Percentiles rank a stretch among this genome's conserved stretches.
Evolutionary conservation across 148 eudicot species (phyloP).

Genomic region (Arctostaphylos glauca): DNA sequence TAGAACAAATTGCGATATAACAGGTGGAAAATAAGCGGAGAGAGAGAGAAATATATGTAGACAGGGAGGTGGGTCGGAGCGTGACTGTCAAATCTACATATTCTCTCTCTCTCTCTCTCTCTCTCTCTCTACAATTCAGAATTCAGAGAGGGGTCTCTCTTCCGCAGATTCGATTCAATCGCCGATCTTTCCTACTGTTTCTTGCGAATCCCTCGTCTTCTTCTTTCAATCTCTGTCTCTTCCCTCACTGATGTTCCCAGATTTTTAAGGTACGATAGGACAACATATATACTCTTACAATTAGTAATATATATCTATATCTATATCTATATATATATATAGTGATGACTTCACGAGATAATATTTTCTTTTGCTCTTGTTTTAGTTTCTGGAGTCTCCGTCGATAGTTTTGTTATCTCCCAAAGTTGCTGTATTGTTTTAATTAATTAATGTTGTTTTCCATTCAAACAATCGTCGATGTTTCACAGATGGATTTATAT

Average conservation of each 20-base stretch:
- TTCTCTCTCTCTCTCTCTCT: constrained; percentile 38
- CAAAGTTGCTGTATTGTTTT: not conserved
- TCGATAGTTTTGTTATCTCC: constrained; percentile 1
- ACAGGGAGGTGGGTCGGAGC: constrained; percentile 40
- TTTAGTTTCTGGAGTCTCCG: not conserved
- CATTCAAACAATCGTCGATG: not conserved
- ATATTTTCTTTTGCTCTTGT: constrained; percentile 1
- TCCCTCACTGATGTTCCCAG: constrained; percentile 42
- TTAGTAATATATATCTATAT: not conserved
- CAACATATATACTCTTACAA: not conserved
- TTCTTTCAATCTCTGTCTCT: constrained; percentile 25
- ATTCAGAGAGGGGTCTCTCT: constrained; percentile 19
- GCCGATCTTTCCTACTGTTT: constrained; percentile 40
- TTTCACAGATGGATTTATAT: not conserved
- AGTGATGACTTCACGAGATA: not conserved
- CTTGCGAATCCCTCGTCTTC: constrained; percentile 22
- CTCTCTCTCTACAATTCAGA: constrained; percentile 22
- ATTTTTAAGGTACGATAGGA: constrained; percentile 46
- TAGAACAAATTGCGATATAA: not conserved
- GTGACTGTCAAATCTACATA: constrained; percentile 72
- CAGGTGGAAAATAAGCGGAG: constrained; percentile 9
- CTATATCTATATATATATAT: not conserved
- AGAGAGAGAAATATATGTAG: constrained; percentile 4
- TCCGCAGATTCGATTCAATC: constrained; percentile 50
- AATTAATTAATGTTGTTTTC: not conserved